phyloP scores from a whole-genome alignment of 106 monocot genomes.

The Allium cepa region DNA sequence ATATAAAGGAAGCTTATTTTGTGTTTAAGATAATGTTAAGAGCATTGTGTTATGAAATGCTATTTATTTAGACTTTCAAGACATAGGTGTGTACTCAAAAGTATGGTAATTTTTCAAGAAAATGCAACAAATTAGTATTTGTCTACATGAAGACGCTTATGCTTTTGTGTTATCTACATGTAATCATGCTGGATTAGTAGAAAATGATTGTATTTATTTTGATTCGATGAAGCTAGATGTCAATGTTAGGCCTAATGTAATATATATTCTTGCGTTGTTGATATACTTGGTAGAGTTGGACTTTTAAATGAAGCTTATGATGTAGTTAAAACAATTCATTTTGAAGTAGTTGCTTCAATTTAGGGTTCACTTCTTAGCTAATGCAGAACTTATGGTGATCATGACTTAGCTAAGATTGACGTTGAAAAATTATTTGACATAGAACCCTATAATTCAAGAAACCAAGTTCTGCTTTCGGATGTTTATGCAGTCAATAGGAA shows the following conservation, averaged over 20 bases:
- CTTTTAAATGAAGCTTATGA: slow-evolving; percentile 42
- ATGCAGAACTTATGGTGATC: slow-evolving; percentile 37
- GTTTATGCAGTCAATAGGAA: slow-evolving; percentile 41
- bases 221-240: slow-evolving; percentile 27
- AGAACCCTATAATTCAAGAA: slow-evolving; percentile 56
- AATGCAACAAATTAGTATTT: slow-evolving; percentile 34
- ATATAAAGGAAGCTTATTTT: slow-evolving; percentile 32
- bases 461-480: slow-evolving; percentile 63
- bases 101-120: slow-evolving; percentile 55
- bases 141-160: slow-evolving; percentile 49
- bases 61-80: slow-evolving; percentile 51
- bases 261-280: slow-evolving; percentile 85
- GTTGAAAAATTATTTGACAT: slow-evolving; percentile 54
- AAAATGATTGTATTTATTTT: slow-evolving; percentile 41
- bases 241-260: slow-evolving; percentile 26
- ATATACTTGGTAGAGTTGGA: slow-evolving; percentile 55
- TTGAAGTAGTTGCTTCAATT: slow-evolving; percentile 35
- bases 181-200: slow-evolving; percentile 42
- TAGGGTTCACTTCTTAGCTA: slow-evolving; percentile 65
- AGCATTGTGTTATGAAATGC: slow-evolving; percentile 60
- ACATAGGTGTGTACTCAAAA: slow-evolving; percentile 27
- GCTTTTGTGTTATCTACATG: slow-evolving; percentile 53
- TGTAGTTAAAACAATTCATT: slow-evolving; percentile 42
- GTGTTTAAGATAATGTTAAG: slow-evolving; percentile 32
- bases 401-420: slow-evolving; percentile 35